Evolutionary conservation across 441 rosid genomes (phyloP).

Genomic region (Heliophila coronopifolia): DNA sequence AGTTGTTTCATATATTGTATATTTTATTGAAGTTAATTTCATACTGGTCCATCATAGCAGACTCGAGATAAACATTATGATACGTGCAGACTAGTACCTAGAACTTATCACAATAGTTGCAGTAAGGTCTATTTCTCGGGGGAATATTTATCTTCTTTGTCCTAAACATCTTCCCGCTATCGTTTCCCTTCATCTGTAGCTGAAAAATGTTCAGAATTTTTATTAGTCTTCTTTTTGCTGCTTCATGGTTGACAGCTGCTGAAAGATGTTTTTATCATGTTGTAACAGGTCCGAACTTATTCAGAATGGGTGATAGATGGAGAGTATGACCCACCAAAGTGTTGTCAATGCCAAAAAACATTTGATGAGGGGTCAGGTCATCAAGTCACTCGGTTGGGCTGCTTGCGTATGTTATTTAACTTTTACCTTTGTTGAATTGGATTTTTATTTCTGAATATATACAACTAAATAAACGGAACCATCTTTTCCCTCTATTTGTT

Average conservation of each 20-base stretch:
- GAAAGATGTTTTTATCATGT: constrained; percentile 9
- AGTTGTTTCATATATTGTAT: not conserved
- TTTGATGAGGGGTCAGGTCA: constrained; percentile 62
- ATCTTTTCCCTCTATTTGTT: constrained; percentile 22
- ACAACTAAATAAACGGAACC: not conserved
- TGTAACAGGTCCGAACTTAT: constrained; percentile 70
- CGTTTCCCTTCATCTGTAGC: not conserved
- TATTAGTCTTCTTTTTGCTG: not conserved
- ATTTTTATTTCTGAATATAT: constrained; percentile 3
- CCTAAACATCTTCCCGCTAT: too few relatives aligned
- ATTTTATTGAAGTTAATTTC: constrained; percentile 2
- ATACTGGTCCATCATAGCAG: not conserved
- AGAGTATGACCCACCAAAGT: constrained; percentile 94
- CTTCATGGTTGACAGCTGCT: not conserved
- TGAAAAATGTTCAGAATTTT: not conserved
- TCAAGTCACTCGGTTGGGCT: constrained; percentile 87
- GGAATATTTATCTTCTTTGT: not conserved
- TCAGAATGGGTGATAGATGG: constrained; percentile 99
- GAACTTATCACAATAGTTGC: not conserved
- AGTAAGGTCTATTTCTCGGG: not conserved
- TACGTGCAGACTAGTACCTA: too few relatives aligned
- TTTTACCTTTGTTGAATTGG: constrained; percentile 18
- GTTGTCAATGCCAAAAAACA: constrained; percentile 70
- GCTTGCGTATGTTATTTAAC: constrained; percentile 68
- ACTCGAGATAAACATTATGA: not conserved